phyloP scores from a whole-genome alignment of 2,329 filamentous ascomycete species.

The Paradendryphiella salina region DNA sequence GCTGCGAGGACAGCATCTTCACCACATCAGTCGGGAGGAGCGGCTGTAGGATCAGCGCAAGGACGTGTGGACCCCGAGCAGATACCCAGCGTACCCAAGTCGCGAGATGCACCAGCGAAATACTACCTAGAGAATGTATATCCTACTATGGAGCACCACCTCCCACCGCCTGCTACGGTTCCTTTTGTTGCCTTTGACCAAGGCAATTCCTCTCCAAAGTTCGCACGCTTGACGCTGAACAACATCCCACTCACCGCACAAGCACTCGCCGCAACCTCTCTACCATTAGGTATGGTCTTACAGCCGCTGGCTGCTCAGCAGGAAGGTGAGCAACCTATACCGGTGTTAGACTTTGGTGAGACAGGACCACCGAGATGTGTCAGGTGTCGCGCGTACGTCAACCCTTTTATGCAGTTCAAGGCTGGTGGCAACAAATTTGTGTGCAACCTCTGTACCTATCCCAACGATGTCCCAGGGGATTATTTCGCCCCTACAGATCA shows the following conservation, averaged over 20 bases:
- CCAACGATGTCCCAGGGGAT: constrained; percentile 88
- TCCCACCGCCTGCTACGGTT: constrained; percentile 83
- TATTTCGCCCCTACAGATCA: constrained; percentile 93
- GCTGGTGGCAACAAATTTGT: constrained; percentile 94
- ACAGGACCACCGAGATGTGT: constrained; percentile 86
- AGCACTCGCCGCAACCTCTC: constrained; percentile 73
- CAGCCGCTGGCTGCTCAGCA: constrained; percentile 86
- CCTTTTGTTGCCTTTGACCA: constrained; percentile 95
- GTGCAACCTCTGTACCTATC: constrained; percentile 97
- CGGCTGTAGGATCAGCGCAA: constrained; percentile 63
- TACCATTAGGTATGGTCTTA: constrained; percentile 84
- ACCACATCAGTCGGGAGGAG: constrained; percentile 31
- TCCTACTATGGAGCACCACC: constrained; percentile 91
- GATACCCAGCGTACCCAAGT: constrained; percentile 85
- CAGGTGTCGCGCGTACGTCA: constrained; percentile 94
- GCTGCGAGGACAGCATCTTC: constrained; percentile 37
- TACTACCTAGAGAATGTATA: constrained; percentile 88
- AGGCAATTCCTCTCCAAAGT: constrained; percentile 94
- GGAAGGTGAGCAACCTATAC: constrained; percentile 82
- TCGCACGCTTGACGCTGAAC: constrained; percentile 87
- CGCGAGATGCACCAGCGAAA: constrained; percentile 78
- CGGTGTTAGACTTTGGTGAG: constrained; percentile 94
- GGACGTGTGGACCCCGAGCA: constrained; percentile 85
- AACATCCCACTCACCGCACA: constrained; percentile 86
- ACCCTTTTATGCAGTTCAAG: constrained; percentile 97